These are phyloP conservation scores for Perkinsus chesapeaki DNA, from an alignment of 169 alveolate genomes.

Conservation along the genomic window DNA sequence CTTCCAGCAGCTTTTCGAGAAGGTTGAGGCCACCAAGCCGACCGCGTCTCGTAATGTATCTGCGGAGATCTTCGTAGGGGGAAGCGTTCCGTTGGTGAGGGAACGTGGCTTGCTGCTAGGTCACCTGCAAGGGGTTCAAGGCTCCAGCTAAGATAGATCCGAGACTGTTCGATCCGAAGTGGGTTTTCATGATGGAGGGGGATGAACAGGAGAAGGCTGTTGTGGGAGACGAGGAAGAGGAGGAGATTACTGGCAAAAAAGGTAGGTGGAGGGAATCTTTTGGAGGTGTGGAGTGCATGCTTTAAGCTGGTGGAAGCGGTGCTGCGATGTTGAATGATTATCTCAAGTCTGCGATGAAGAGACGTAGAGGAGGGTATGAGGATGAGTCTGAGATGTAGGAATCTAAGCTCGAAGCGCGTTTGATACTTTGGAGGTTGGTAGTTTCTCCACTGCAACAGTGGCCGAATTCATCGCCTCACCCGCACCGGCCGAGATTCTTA, in stretches of 20 bases:
- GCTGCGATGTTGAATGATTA: background rate
- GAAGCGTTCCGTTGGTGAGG: background rate
- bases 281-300: conserved; percentile 11
- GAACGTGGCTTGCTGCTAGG: background rate
- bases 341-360: background rate
- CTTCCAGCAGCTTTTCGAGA: conserved; percentile 85
- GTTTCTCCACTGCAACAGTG: conserved; percentile 10
- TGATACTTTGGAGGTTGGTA: background rate
- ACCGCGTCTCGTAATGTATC: conserved; percentile 92
- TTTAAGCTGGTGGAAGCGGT: background rate
- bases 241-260: background rate
- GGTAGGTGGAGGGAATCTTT: conserved; percentile 10
- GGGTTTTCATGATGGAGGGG: conserved; percentile 72
- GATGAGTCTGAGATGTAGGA: conserved; percentile 14
- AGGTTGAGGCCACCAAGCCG: conserved; percentile 97
- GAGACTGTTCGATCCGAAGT: conserved; percentile 86
- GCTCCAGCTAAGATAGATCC: conserved; percentile 88
- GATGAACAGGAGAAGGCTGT: conserved; percentile 55
- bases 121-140: conserved; percentile 84
- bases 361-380: conserved; percentile 24
- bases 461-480: conserved; percentile 19
- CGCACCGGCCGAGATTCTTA: conserved; percentile 5
- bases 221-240: conserved; percentile 43
- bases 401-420: background rate
- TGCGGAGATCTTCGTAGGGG: conserved; percentile 90